Conservation (phyloP, 257 asterid species). For the Nicotiana sylvestris region DNA sequence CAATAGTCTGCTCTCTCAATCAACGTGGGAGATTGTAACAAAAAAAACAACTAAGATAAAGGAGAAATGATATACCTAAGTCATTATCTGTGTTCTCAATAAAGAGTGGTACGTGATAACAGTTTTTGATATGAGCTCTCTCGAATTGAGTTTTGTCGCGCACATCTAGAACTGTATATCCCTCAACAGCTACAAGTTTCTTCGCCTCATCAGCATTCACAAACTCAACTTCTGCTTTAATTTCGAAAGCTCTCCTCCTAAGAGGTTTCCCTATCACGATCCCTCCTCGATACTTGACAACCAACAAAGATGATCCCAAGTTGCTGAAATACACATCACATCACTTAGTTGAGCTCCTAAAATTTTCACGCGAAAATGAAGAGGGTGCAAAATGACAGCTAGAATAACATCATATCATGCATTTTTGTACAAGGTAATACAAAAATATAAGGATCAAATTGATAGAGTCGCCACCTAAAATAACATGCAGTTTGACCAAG, state of each 20-base stretch:
- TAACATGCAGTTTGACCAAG: too few species aligned
- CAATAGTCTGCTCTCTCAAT: background rate
- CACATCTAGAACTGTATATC: slow-evolving; percentile 71
- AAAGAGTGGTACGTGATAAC: slow-evolving; percentile 74
- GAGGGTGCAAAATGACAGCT: background rate
- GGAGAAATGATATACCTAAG: slow-evolving; percentile 35
- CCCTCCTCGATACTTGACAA: slow-evolving; percentile 30
- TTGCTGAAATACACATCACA: slow-evolving; percentile 47
- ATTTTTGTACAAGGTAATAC: too few species aligned
- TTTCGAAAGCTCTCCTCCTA: slow-evolving; percentile 27
- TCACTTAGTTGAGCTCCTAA: background rate
- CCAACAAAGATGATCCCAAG: slow-evolving; percentile 39
- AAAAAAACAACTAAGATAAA: background rate
- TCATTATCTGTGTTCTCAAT: slow-evolving; percentile 78
- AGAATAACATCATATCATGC: background rate
- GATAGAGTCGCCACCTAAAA: too few species aligned
- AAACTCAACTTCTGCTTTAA: slow-evolving; percentile 59
- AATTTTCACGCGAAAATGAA: background rate
- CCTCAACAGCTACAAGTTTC: slow-evolving; percentile 65
- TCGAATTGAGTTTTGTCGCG: slow-evolving; percentile 73
- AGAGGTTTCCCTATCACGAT: slow-evolving; percentile 14
- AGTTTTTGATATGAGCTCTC: slow-evolving; percentile 74
- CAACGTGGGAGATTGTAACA: background rate
- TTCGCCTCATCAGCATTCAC: slow-evolving; percentile 71
- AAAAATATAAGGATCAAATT: too few species aligned